phyloP scores from a whole-genome alignment of 2,329 filamentous ascomycete species.

The Ceratocystis diversiconidia region DNA sequence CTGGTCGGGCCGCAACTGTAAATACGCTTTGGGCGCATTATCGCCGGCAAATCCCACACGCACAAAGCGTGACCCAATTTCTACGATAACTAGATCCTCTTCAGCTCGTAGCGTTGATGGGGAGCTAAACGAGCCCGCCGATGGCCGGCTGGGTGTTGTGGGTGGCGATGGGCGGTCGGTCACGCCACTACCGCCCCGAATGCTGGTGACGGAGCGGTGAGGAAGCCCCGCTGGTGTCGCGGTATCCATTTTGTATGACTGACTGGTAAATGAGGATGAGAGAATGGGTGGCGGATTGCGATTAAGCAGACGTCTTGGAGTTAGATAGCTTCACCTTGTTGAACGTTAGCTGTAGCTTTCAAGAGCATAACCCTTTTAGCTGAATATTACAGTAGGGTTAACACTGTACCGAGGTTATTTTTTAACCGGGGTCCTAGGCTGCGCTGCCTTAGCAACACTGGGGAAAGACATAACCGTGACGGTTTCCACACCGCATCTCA shows the following conservation, averaged over 20 bases:
- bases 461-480: not conserved
- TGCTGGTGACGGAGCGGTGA: conserved; percentile 15
- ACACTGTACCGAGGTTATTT: not conserved
- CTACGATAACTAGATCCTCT: conserved; percentile 72
- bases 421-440: not conserved
- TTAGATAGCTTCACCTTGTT: not conserved
- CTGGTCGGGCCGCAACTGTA: conserved; percentile 61
- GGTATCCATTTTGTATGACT: not conserved
- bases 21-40: conserved; percentile 53
- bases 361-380: not conserved
- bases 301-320: not conserved
- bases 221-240: conserved; percentile 9
- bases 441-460: not conserved
- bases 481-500: not conserved
- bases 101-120: conserved; percentile 53
- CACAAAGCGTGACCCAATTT: conserved; percentile 66
- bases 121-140: conserved; percentile 43
- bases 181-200: conserved; percentile 31
- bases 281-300: not conserved
- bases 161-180: conserved; percentile 35
- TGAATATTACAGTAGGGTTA: not conserved
- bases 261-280: not conserved
- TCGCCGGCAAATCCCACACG: conserved; percentile 81
- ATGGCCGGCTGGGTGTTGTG: conserved; percentile 40
- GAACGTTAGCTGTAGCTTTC: not conserved